A percentile compares a stretch with the other conserved stretches of the same genome.
Evolutionary conservation across 2,329 filamentous ascomycete species (phyloP).

Genomic region (Alternaria burnsii): DNA sequence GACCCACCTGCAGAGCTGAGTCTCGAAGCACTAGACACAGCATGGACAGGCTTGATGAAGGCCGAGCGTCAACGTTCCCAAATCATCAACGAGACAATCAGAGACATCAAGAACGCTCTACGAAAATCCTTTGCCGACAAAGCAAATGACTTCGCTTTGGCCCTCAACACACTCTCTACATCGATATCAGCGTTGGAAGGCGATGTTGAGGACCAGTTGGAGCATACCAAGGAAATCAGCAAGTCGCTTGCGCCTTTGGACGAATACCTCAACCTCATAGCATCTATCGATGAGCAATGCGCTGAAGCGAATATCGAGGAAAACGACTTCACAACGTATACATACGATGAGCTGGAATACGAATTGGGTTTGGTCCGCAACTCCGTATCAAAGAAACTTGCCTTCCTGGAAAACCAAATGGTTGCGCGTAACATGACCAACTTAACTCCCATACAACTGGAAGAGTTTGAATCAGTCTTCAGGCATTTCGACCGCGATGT

Average conservation of each 20-base stretch:
- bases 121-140: conserved; percentile 95
- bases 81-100: conserved; percentile 96
- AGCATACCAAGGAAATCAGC: conserved; percentile 85
- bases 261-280: conserved; percentile 87
- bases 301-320: conserved; percentile 98
- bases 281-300: conserved; percentile 85
- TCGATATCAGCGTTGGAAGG: conserved; percentile 97
- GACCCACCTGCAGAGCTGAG: conserved; percentile 86
- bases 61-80: conserved; percentile 89
- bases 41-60: conserved; percentile 81
- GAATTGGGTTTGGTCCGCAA: conserved; percentile 91
- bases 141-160: conserved; percentile 96
- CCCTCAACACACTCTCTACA: conserved; percentile 91
- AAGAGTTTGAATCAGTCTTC: conserved; percentile 98
- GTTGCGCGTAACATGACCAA: conserved; percentile 99
- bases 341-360: conserved; percentile 94
- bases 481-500: conserved; percentile 95
- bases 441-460: conserved; percentile 94
- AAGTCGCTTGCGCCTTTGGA: conserved; percentile 89
- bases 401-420: conserved; percentile 98
- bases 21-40: conserved; percentile 80
- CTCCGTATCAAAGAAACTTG: conserved; percentile 93
- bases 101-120: conserved; percentile 97
- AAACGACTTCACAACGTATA: conserved; percentile 99
- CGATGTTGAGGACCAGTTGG: conserved; percentile 92